A percentile compares a stretch with the other conserved stretches of the same genome.
Conservation (phyloP, 1,139 yeast genomes). For the Hansenula sp. region DNA sequence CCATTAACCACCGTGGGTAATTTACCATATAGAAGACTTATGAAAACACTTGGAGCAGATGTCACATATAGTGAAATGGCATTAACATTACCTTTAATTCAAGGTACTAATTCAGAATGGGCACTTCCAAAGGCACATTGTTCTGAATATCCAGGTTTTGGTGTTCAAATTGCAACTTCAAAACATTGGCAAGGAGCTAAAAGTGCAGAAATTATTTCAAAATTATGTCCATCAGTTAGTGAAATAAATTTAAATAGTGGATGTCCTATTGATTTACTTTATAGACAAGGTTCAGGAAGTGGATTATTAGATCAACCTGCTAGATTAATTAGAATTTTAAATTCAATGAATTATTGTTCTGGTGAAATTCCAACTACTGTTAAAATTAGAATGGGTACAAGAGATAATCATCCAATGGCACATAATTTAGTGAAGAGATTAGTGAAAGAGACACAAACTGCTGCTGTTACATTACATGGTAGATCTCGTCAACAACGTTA, state of each 20-base stretch:
- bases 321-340: conserved; percentile 67
- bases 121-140: conserved; percentile 90
- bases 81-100: conserved; percentile 73
- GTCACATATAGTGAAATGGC: conserved; percentile 97
- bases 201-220: conserved; percentile 76
- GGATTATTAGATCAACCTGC: conserved; percentile 91
- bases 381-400: conserved; percentile 88
- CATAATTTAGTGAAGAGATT: conserved; percentile 65
- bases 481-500: conserved; percentile 95
- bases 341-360: conserved; percentile 84
- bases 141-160: conserved; percentile 82
- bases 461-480: conserved; percentile 93
- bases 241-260: conserved; percentile 94
- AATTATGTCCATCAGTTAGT: conserved; percentile 48
- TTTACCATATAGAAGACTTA: conserved; percentile 87
- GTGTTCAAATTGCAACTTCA: conserved; percentile 88
- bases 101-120: conserved; percentile 95
- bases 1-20: conserved; percentile 98
- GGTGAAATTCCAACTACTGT: conserved; percentile 91
- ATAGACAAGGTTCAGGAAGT: conserved; percentile 92
- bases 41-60: conserved; percentile 90
- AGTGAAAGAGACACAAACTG: conserved; percentile 73
- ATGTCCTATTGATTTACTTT: conserved; percentile 92
- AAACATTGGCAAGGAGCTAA: conserved; percentile 93
- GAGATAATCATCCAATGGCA: conserved; percentile 85